phyloP scores from a whole-genome alignment of 441 rosid species.

The Arabidopsis lyrata region DNA sequence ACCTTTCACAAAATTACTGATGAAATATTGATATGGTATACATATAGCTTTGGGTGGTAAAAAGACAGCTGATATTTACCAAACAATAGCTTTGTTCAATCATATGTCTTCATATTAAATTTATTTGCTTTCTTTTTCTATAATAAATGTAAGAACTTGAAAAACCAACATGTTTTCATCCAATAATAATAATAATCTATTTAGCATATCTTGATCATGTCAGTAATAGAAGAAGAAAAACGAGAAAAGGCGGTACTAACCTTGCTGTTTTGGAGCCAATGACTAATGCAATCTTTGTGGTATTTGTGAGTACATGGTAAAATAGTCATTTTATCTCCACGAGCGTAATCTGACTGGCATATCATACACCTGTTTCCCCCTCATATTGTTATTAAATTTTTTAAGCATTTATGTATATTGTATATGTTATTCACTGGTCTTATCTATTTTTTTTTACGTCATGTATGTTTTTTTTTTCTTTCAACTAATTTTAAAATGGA shows the following conservation, averaged over 20 bases:
- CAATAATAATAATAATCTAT: too few species aligned
- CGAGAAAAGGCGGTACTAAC: background rate
- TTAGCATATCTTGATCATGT: background rate
- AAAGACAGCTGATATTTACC: too few species aligned
- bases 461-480: background rate
- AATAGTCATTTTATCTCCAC: background rate
- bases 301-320: conserved; percentile 42
- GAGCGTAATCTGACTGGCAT: conserved; percentile 13
- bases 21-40: too few species aligned
- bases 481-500: too few species aligned
- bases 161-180: background rate
- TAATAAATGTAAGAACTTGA: background rate
- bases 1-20: background rate
- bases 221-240: background rate
- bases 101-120: too few species aligned
- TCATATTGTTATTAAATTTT: background rate
- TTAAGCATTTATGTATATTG: background rate
- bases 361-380: conserved; percentile 25
- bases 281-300: conserved; percentile 37
- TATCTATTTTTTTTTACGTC: too few species aligned
- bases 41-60: too few species aligned
- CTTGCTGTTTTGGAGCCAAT: conserved; percentile 25
- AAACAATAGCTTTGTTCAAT: too few species aligned
- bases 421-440: too few species aligned
- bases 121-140: background rate